Conservation (phyloP, 306 rosid species). For the Calophaca sinica region DNA sequence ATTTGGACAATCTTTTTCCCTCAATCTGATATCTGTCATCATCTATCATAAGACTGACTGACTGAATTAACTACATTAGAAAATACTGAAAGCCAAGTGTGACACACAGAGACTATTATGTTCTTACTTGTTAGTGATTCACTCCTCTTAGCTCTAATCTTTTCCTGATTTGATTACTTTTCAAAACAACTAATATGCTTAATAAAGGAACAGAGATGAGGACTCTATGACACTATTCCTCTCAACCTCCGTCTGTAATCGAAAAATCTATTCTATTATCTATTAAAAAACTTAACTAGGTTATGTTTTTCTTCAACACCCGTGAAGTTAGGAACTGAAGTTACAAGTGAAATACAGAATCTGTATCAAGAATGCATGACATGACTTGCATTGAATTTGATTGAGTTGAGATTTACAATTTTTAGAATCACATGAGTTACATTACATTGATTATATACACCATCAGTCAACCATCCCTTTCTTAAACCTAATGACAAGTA, state of each 20-base stretch:
- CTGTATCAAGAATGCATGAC: conserved; percentile 16
- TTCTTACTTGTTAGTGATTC: too few relatives aligned
- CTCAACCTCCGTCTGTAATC: background rate
- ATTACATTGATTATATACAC: background rate
- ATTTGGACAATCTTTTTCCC: too few relatives aligned
- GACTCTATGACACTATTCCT: background rate
- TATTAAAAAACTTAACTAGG: too few relatives aligned
- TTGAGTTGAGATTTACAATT: conserved; percentile 29
- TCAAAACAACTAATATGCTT: conserved; percentile 14
- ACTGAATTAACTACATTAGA: background rate
- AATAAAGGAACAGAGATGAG: background rate
- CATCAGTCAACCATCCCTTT: background rate
- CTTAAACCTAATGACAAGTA: conserved; percentile 12
- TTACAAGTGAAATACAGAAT: background rate
- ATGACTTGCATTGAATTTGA: background rate
- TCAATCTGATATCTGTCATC: too few relatives aligned
- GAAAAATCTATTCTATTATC: too few relatives aligned
- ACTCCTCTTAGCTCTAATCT: too few relatives aligned
- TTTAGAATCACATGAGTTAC: conserved; percentile 21
- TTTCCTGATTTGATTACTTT: background rate
- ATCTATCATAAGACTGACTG: too few relatives aligned
- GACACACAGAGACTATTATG: too few relatives aligned
- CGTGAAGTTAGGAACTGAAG: background rate
- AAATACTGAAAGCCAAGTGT: background rate
- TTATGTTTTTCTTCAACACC: too few relatives aligned